Percentiles rank a stretch among this genome's conserved stretches.
Conservation (phyloP, 2,329 filamentous ascomycete species). For the Phoma sp. region DNA sequence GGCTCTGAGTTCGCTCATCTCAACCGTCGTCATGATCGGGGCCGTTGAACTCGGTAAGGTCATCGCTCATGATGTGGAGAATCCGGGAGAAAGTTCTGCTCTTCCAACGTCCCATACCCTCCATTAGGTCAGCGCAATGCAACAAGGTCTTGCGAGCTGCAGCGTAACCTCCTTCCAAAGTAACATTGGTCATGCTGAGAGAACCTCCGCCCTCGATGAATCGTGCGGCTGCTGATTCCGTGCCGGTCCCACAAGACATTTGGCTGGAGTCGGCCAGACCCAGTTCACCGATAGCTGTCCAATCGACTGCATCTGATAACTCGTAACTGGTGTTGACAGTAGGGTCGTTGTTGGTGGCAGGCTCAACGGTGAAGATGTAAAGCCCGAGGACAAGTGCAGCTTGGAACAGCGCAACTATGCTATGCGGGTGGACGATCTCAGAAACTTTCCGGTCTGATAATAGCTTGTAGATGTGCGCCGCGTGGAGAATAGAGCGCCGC, state of each 20-base stretch:
- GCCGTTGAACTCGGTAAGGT: conserved; percentile 45
- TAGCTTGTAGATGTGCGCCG: conserved; percentile 59
- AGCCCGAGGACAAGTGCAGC: conserved; percentile 59
- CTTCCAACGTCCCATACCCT: conserved; percentile 61
- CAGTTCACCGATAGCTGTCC: conserved; percentile 55
- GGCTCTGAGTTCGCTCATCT: neutral
- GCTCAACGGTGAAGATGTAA: conserved; percentile 57
- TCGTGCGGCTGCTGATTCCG: conserved; percentile 43
- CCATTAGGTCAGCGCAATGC: conserved; percentile 60
- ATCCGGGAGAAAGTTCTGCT: conserved; percentile 59
- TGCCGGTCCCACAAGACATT: conserved; percentile 27
- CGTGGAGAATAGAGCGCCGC: conserved; percentile 58
- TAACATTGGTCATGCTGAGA: conserved; percentile 56
- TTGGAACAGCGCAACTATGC: conserved; percentile 58
- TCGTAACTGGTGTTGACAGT: conserved; percentile 49
- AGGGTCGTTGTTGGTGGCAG: conserved; percentile 30
- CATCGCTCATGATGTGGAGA: conserved; percentile 62
- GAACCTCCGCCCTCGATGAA: conserved; percentile 59
- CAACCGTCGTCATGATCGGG: conserved; percentile 13
- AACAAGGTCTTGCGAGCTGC: conserved; percentile 59
- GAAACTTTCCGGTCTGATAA: conserved; percentile 60
- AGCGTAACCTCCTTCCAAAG: conserved; percentile 58
- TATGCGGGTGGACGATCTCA: conserved; percentile 60
- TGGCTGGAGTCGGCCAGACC: conserved; percentile 50
- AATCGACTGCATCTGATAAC: conserved; percentile 58